Conservation (phyloP, 202 grass and related monocot species). For the Schoenoplectus triqueter region DNA sequence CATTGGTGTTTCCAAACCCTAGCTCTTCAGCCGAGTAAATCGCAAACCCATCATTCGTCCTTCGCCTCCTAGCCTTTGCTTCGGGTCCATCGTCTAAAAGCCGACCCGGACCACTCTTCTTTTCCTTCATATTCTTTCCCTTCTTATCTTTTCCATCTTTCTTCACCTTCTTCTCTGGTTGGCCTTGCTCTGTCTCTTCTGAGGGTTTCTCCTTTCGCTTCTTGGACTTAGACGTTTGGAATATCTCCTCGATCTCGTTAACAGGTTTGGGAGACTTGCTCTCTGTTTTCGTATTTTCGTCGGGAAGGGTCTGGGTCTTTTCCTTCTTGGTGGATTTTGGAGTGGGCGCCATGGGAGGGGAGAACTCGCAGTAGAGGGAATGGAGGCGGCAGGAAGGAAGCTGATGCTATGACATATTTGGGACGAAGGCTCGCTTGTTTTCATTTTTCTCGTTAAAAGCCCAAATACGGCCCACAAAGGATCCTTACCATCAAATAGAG, state of each 20-base stretch:
- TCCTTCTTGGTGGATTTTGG: slow-evolving; percentile 21
- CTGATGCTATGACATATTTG: background rate
- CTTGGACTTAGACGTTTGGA: slow-evolving; percentile 52
- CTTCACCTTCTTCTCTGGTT: slow-evolving; percentile 41
- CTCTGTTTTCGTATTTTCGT: slow-evolving; percentile 18
- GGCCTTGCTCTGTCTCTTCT: slow-evolving; percentile 3
- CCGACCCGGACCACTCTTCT: background rate
- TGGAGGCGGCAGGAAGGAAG: background rate
- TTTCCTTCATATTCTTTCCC: slow-evolving; percentile 36
- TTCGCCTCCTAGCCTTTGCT: slow-evolving; percentile 55
- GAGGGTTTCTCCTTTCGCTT: slow-evolving; percentile 49
- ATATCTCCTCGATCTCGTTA: slow-evolving; percentile 78
- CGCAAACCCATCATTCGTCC: slow-evolving; percentile 61
- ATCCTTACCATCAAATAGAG: too few species aligned
- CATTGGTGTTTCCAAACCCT: slow-evolving; percentile 63
- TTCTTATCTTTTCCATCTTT: slow-evolving; percentile 44
- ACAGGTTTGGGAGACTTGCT: slow-evolving; percentile 53
- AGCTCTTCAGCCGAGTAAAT: slow-evolving; percentile 83
- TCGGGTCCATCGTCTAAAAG: slow-evolving; percentile 39
- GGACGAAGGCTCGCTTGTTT: background rate
- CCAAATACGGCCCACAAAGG: background rate
- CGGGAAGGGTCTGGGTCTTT: background rate
- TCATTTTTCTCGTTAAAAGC: background rate
- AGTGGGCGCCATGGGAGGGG: slow-evolving; percentile 18
- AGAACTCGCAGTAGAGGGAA: background rate